These are phyloP conservation scores for Acorus gramineus DNA, from an alignment of 106 monocot genomes.

Conservation along the genomic window DNA sequence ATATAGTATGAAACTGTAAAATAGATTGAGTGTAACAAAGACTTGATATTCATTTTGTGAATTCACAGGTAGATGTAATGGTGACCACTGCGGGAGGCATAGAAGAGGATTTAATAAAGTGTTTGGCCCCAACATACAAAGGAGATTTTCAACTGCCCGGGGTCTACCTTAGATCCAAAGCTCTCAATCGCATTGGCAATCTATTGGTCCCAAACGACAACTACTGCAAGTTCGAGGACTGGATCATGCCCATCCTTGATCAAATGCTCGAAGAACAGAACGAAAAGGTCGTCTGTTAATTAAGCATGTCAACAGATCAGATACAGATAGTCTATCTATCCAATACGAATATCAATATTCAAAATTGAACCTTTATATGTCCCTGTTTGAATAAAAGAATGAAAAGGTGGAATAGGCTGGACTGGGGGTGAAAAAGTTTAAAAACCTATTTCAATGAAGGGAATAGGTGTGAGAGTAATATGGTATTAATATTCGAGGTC, in stretches of 20 bases:
- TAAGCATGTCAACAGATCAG: not conserved
- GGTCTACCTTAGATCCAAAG: slow-evolving; percentile 66
- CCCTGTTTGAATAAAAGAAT: too few relatives aligned
- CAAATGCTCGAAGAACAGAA: slow-evolving; percentile 71
- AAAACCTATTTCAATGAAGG: too few relatives aligned
- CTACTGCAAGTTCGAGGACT: slow-evolving; percentile 98
- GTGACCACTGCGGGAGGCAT: slow-evolving; percentile 98
- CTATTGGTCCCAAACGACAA: slow-evolving; percentile 95
- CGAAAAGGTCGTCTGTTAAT: slow-evolving; percentile 33
- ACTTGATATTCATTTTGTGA: not conserved
- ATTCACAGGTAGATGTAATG: slow-evolving; percentile 70
- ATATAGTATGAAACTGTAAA: too few relatives aligned
- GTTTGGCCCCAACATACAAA: slow-evolving; percentile 83
- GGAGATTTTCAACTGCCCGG: slow-evolving; percentile 85
- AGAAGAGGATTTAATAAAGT: slow-evolving; percentile 94
- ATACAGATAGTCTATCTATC: too few relatives aligned
- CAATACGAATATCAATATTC: too few relatives aligned
- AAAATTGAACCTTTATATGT: too few relatives aligned
- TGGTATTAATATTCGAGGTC: too few relatives aligned
- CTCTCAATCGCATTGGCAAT: slow-evolving; percentile 92
- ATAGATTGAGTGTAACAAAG: not conserved
- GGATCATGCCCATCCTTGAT: slow-evolving; percentile 89
- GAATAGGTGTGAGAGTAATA: too few relatives aligned
- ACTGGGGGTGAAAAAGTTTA: too few relatives aligned
- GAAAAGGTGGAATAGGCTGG: too few relatives aligned